Evolutionary conservation across 768 basidiomycete species (phyloP).

Genomic region (Calvatia gigantea): DNA sequence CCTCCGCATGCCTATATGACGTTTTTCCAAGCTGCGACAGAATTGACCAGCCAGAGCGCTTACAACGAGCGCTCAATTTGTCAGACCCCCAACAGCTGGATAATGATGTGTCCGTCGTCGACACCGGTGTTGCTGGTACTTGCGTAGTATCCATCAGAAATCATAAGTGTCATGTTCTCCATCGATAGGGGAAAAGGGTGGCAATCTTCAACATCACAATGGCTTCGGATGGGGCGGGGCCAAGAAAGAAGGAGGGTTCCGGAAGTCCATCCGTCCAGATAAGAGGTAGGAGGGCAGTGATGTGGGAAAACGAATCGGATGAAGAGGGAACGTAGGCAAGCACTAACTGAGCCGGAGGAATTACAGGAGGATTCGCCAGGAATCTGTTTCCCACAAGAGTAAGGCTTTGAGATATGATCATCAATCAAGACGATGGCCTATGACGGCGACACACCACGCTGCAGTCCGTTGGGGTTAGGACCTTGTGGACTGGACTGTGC

Average conservation of each 20-base stretch:
- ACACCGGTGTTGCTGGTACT: slow-evolving; percentile 11
- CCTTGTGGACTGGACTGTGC: slow-evolving; percentile 1
- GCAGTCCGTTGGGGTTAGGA: slow-evolving; percentile 10
- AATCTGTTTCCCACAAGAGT: slow-evolving; percentile 19
- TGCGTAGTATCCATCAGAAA: slow-evolving; percentile 37
- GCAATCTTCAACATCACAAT: neutral
- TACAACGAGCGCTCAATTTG: neutral
- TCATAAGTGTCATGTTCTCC: slow-evolving; percentile 29
- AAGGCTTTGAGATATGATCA: slow-evolving; percentile 12
- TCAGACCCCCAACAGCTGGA: neutral
- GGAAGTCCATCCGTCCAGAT: slow-evolving; percentile 3
- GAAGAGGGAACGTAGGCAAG: slow-evolving; percentile 15
- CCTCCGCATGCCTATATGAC: neutral
- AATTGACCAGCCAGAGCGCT: neutral
- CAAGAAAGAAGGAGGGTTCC: neutral
- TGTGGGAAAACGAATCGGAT: neutral
- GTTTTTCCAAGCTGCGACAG: neutral
- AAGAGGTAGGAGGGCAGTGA: neutral
- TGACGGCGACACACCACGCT: slow-evolving; percentile 20
- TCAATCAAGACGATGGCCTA: slow-evolving; percentile 25
- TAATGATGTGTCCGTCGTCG: slow-evolving; percentile 12
- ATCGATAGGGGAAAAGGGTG: slow-evolving; percentile 19
- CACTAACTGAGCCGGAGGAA: slow-evolving; percentile 18
- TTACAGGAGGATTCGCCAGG: slow-evolving; percentile 29
- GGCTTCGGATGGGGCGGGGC: slow-evolving; percentile 3